phyloP scores from a whole-genome alignment of 2,329 filamentous ascomycete genomes.

The Sporothrix luriei region DNA sequence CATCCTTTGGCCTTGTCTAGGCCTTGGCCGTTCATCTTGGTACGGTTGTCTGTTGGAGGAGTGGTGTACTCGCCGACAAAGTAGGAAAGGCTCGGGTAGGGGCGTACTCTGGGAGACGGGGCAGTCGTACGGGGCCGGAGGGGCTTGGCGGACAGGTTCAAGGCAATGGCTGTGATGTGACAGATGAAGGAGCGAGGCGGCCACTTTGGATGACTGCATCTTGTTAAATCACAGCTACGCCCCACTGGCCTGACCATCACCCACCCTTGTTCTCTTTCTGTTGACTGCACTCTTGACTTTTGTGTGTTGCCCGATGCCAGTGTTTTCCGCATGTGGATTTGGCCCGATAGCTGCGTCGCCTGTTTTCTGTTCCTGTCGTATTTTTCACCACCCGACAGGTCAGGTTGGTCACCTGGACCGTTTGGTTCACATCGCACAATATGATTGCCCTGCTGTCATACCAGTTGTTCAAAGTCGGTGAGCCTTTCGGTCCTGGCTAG shows the following conservation, averaged over 20 bases:
- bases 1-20: neutral
- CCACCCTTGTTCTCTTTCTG: neutral
- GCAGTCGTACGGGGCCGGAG: too few species aligned
- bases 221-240: neutral
- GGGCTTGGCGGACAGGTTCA: neutral
- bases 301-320: neutral
- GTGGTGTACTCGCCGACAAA: neutral
- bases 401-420: neutral
- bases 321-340: too few species aligned
- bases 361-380: neutral
- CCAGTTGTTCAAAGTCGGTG: slow-evolving; percentile 16
- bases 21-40: neutral
- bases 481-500: slow-evolving; percentile 1
- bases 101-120: too few species aligned
- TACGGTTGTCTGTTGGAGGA: slow-evolving; percentile 1
- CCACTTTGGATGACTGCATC: neutral
- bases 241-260: neutral
- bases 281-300: neutral
- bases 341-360: neutral
- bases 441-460: neutral
- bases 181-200: neutral
- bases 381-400: neutral
- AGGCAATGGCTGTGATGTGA: neutral
- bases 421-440: neutral
- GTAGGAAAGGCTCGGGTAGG: neutral